Conservation (phyloP, 805 yeast species). For the Candida ficus region DNA sequence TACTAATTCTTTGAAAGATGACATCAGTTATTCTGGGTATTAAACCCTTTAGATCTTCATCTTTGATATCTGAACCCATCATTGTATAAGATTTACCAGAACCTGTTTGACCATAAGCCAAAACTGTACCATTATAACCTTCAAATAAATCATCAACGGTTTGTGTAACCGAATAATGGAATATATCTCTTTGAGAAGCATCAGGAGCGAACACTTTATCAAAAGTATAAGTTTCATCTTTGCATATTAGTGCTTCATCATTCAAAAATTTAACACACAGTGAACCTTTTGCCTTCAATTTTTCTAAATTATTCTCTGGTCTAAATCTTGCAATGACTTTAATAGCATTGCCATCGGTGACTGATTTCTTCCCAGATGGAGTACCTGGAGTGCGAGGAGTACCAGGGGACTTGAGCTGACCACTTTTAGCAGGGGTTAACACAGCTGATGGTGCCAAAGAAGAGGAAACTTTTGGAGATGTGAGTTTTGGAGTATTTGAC, state of each 20-base stretch:
- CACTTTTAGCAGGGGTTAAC: neutral
- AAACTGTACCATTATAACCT: slow-evolving; percentile 74
- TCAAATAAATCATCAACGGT: slow-evolving; percentile 64
- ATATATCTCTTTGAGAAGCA: slow-evolving; percentile 52
- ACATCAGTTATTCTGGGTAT: slow-evolving; percentile 68
- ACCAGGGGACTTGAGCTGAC: neutral
- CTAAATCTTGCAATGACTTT: slow-evolving; percentile 72
- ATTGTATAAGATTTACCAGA: slow-evolving; percentile 78
- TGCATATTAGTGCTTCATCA: slow-evolving; percentile 9
- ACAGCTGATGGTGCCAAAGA: neutral
- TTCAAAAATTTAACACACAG: slow-evolving; percentile 8
- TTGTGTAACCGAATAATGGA: slow-evolving; percentile 50
- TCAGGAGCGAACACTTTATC: slow-evolving; percentile 57
- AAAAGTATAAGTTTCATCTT: slow-evolving; percentile 42
- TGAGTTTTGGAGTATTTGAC: no score
- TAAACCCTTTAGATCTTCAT: slow-evolving; percentile 40
- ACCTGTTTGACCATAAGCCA: slow-evolving; percentile 82
- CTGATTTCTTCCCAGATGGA: neutral
- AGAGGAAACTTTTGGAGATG: neutral
- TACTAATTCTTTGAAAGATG: slow-evolving; percentile 50
- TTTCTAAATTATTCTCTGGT: slow-evolving; percentile 43
- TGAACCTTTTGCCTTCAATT: neutral
- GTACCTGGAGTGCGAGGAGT: neutral
- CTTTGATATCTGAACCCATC: slow-evolving; percentile 50
- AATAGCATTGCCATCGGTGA: slow-evolving; percentile 32